Base-by-base conservation (phyloP, 2,329 filamentous ascomycete genomes). In the Venturia carpophila region DNA sequence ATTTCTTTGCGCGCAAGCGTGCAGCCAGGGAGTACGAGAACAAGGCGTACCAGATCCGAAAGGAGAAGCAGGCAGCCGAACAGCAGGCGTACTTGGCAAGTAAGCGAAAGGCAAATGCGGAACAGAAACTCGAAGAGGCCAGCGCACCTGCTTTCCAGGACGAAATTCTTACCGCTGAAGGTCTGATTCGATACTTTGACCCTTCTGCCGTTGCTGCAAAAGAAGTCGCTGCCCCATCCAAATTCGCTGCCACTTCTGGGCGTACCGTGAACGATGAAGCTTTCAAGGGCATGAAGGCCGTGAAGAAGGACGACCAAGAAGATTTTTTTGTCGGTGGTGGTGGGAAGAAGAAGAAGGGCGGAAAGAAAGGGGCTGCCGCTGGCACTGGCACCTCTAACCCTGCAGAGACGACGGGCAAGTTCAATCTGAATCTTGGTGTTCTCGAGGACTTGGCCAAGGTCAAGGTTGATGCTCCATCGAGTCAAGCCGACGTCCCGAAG, bases 111-210 rank as follows among this genome's bases (percentile, higher is more conserved):
- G 87, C 89, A 74, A 83, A 86, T 63, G 91, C 90, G 64, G 84
- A 90, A 77, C 84, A 87, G 75, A 83, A 90, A 76, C 86, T 95
- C 49, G 87, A 87, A 72, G 89, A 93, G 73, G 91, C 91, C 70
- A 90, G 87, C 74, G 88, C 91, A 71, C 92, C 89, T 19, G 94
- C 94, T 63, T 99, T 91, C 81, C 83, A 91, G 60, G 91, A 97
- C 71, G 92, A 99, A 80, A 96, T 99, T 73, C 85, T 92, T 71
- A 89, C 89, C 64, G 90, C 91, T 68, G 90, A 94, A 79, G 89
- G 87, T 74, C 83, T 99, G 58, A 90, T 97, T 71, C 87, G 88
- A 70, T 93, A 93, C 83, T 93, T 97, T 70, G 92, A 97, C 76
- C 93, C 93, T 15, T 43, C 45, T 1, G 84, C 85, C 66, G 78